phyloP scores from a whole-genome alignment of 352 stramenopile genomes.

The Phytophthora lateralis region DNA sequence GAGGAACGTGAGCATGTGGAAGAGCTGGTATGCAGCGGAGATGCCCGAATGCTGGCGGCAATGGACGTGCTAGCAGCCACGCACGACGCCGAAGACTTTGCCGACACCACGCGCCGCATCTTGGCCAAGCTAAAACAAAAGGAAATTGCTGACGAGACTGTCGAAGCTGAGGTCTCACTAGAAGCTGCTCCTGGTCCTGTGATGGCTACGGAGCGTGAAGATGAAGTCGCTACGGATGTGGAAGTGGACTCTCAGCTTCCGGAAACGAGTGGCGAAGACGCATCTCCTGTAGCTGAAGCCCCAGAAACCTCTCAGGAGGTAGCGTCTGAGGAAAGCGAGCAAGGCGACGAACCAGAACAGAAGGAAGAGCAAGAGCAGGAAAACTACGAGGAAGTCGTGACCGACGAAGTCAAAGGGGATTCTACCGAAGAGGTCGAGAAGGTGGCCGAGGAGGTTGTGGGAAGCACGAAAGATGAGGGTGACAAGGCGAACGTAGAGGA shows the following conservation, averaged over 20 bases:
- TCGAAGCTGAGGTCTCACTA: not conserved
- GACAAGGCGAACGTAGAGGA: not conserved
- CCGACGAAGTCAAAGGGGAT: not conserved
- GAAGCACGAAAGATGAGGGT: constrained; percentile 4
- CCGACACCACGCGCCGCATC: constrained; percentile 59
- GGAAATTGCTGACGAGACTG: not conserved
- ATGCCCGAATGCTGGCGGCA: constrained; percentile 53
- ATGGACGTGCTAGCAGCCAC: constrained; percentile 62
- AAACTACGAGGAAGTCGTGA: not conserved
- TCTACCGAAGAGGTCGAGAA: not conserved
- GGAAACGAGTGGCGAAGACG: not conserved
- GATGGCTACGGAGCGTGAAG: not conserved
- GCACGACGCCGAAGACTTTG: constrained; percentile 57
- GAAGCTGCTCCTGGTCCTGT: not conserved
- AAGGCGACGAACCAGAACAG: not conserved
- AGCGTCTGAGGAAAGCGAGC: not conserved
- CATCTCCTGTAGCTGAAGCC: not conserved
- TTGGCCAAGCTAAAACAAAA: constrained; percentile 21
- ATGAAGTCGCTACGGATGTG: constrained; percentile 3
- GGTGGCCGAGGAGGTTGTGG: not conserved
- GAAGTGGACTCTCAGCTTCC: not conserved
- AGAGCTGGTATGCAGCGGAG: constrained; percentile 31
- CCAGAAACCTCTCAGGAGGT: not conserved
- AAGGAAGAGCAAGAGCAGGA: constrained; percentile 9
- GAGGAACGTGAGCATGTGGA: constrained; percentile 37